Percentiles rank a stretch among this genome's conserved stretches.
phyloP scores from a whole-genome alignment of 1,284 basidiomycete species.

The Ceratobasidium sp. region DNA sequence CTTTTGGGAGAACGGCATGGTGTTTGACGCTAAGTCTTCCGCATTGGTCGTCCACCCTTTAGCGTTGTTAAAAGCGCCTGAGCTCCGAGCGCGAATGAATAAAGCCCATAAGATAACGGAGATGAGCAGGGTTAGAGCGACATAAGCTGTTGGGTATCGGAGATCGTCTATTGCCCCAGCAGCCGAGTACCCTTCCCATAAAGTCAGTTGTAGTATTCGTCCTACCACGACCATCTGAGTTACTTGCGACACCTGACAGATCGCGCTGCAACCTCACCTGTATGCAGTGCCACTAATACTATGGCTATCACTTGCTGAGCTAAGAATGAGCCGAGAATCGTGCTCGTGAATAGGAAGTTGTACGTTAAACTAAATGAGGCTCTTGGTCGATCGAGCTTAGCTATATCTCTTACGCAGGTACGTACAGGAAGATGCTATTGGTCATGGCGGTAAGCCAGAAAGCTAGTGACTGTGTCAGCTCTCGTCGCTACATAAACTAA shows the following conservation, averaged over 20 bases:
- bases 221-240: too few species aligned
- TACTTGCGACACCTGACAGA: too few species aligned
- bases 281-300: neutral
- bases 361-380: neutral
- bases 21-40: constrained; percentile 1
- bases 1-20: neutral
- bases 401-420: neutral
- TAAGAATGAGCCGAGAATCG: constrained; percentile 18
- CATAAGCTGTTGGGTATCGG: too few species aligned
- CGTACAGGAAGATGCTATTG: constrained; percentile 3
- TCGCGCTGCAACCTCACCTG: neutral
- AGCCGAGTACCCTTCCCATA: too few species aligned
- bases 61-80: too few species aligned
- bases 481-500: too few species aligned
- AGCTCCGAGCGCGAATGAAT: too few species aligned
- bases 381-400: neutral
- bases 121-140: too few species aligned
- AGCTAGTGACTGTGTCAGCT: neutral
- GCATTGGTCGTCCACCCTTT: neutral
- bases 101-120: too few species aligned
- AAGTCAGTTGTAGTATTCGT: too few species aligned
- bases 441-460: neutral
- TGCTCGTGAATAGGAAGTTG: neutral
- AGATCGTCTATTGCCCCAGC: neutral
- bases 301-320: constrained; percentile 3